Percentiles rank a stretch among this genome's conserved stretches.
Evolutionary conservation across 306 rosid species (phyloP).

Genomic region (Delonix regia): DNA sequence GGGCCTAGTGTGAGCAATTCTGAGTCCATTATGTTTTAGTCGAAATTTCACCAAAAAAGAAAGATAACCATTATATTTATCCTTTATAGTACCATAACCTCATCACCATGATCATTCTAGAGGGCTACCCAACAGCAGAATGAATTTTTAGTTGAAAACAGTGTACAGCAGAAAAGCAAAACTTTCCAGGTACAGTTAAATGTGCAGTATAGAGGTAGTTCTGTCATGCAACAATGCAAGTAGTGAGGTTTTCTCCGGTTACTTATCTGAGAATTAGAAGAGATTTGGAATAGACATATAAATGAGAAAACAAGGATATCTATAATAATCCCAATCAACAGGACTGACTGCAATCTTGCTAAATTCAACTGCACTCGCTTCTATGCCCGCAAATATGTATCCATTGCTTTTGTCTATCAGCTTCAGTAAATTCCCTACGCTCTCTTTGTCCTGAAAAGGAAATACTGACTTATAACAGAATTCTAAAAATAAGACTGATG

Average conservation of each 20-base stretch:
- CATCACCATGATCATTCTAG: neutral
- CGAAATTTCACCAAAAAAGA: neutral
- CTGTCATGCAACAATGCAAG: neutral
- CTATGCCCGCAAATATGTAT: slow-evolving; percentile 87
- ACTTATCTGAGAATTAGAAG: slow-evolving; percentile 4
- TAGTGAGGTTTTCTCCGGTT: slow-evolving; percentile 12
- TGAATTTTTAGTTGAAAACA: neutral
- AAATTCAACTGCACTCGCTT: slow-evolving; percentile 87
- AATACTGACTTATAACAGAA: slow-evolving; percentile 22
- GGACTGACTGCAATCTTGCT: slow-evolving; percentile 92
- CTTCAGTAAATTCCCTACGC: slow-evolving; percentile 89
- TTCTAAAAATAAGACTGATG: slow-evolving; percentile 31
- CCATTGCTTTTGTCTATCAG: slow-evolving; percentile 87
- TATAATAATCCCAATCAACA: slow-evolving; percentile 87
- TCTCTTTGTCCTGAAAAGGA: slow-evolving; percentile 85
- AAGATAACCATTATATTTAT: neutral
- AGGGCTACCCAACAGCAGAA: neutral
- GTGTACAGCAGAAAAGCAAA: neutral
- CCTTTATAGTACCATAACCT: neutral
- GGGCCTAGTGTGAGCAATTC: neutral
- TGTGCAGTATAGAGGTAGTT: neutral
- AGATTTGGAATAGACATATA: slow-evolving; percentile 18
- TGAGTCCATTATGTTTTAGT: neutral
- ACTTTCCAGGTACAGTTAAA: neutral
- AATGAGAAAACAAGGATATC: slow-evolving; percentile 73